phyloP scores from a whole-genome alignment of 192 early-diverging fungal species.

The Umbelopsis sp. region DNA sequence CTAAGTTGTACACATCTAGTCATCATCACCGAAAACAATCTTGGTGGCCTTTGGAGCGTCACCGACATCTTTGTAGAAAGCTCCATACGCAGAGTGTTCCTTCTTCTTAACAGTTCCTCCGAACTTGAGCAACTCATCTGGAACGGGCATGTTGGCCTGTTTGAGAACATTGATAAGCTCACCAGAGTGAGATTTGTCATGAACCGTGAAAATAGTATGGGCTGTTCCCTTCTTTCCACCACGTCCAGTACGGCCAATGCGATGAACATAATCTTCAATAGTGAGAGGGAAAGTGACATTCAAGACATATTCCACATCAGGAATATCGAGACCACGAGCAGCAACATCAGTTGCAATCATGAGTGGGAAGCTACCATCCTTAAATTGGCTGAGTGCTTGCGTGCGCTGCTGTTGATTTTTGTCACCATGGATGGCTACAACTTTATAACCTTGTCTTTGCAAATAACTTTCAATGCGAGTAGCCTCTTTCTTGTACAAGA shows the following conservation, averaged over 20 bases:
- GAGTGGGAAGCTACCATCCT: conserved; percentile 76
- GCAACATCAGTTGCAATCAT: conserved; percentile 96
- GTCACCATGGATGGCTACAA: conserved; percentile 90
- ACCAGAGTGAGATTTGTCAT: conserved; percentile 89
- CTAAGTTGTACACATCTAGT: not conserved
- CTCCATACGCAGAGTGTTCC: conserved; percentile 92
- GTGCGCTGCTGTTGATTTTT: conserved; percentile 83
- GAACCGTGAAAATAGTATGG: conserved; percentile 90
- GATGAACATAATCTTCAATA: conserved; percentile 89
- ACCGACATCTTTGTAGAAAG: conserved; percentile 92
- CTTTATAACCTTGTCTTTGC: conserved; percentile 75
- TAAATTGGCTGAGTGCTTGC: conserved; percentile 79
- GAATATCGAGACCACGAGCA: conserved; percentile 85
- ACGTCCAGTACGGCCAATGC: conserved; percentile 95
- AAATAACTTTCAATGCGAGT: conserved; percentile 76
- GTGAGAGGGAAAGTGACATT: conserved; percentile 98
- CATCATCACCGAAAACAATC: conserved; percentile 78
- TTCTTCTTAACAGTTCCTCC: conserved; percentile 97
- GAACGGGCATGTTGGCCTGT: conserved; percentile 83
- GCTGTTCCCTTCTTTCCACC: conserved; percentile 89
- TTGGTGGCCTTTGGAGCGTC: conserved; percentile 82
- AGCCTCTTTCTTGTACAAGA: conserved; percentile 96
- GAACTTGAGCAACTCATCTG: conserved; percentile 88
- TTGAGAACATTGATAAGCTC: conserved; percentile 90
- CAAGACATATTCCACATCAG: conserved; percentile 94